Percentiles rank a stretch among this genome's conserved stretches.
These are phyloP conservation scores for Chimonanthus praecox DNA, from an alignment of 164 flowering plant species.

Conservation along the genomic window DNA sequence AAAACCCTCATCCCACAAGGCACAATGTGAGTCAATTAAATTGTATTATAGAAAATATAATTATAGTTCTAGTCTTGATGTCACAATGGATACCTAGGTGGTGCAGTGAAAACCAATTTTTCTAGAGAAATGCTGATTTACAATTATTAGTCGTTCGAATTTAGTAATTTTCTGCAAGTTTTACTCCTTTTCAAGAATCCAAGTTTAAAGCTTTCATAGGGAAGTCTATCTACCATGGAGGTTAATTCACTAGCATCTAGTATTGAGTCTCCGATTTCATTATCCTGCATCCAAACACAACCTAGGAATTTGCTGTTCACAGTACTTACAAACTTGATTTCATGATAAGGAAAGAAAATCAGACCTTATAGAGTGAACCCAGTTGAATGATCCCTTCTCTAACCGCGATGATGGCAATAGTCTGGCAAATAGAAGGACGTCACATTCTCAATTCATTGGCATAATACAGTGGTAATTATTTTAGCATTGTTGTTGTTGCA, in stretches of 20 bases:
- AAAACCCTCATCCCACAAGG: neutral
- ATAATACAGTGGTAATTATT: neutral
- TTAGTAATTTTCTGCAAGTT: no score
- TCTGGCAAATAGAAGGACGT: conserved; percentile 26
- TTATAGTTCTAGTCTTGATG: no score
- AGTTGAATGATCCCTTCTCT: conserved; percentile 79
- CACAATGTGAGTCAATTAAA: neutral
- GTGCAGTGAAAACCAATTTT: no score
- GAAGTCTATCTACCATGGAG: no score
- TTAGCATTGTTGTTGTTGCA: neutral
- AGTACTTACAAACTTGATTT: neutral
- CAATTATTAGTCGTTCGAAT: no score
- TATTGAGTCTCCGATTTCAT: no score
- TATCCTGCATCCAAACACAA: no score
- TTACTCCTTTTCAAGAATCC: no score
- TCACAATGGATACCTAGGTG: no score
- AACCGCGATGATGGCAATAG: conserved; percentile 67
- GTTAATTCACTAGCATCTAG: no score
- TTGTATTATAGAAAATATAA: neutral
- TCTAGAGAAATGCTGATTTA: no score
- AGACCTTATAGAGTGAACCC: conserved; percentile 73
- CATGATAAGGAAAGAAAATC: neutral
- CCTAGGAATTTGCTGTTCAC: neutral
- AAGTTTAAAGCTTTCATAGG: no score
- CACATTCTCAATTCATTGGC: neutral